A percentile compares a stretch with the other conserved stretches of the same genome.
These are phyloP conservation scores for Pleurotus giganteus DNA, from an alignment of 768 basidiomycete genomes.

Conservation along the genomic window DNA sequence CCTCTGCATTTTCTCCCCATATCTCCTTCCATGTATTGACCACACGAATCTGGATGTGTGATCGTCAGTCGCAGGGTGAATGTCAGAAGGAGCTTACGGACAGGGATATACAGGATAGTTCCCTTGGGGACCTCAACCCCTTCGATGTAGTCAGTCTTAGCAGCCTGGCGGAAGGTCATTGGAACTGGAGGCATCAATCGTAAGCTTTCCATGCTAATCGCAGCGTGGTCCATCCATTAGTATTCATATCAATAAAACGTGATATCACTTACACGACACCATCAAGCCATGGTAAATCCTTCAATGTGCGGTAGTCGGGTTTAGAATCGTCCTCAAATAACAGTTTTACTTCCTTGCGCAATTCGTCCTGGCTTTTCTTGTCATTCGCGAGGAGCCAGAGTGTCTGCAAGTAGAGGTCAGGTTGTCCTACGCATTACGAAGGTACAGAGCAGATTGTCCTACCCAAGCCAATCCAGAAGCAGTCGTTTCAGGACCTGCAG, in stretches of 20 bases:
- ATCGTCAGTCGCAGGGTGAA: background rate
- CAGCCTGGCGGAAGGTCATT: conserved; percentile 35
- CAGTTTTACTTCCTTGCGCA: conserved; percentile 50
- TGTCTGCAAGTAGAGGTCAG: conserved; percentile 38
- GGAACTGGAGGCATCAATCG: conserved; percentile 40
- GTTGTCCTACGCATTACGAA: background rate
- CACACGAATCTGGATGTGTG: conserved; percentile 37
- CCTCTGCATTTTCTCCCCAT: conserved; percentile 52
- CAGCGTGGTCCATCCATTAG: background rate
- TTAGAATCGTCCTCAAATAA: conserved; percentile 29
- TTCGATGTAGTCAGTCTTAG: conserved; percentile 37
- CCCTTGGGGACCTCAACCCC: conserved; percentile 42
- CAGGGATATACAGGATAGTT: conserved; percentile 39
- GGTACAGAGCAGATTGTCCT: conserved; percentile 8
- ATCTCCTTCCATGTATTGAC: conserved; percentile 47
- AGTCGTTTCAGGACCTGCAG: conserved; percentile 45
- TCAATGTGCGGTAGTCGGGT: conserved; percentile 38
- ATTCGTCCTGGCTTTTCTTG: conserved; percentile 42
- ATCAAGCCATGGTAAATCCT: conserved; percentile 37
- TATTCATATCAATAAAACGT: background rate
- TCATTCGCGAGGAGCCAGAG: conserved; percentile 55
- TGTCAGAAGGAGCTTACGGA: conserved; percentile 12
- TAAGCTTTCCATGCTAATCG: conserved; percentile 35
- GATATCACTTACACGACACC: conserved; percentile 34
- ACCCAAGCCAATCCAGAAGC: conserved; percentile 51